Evolutionary conservation across 345 rosid species (phyloP).

Genomic region (Salix koriyanagi): DNA sequence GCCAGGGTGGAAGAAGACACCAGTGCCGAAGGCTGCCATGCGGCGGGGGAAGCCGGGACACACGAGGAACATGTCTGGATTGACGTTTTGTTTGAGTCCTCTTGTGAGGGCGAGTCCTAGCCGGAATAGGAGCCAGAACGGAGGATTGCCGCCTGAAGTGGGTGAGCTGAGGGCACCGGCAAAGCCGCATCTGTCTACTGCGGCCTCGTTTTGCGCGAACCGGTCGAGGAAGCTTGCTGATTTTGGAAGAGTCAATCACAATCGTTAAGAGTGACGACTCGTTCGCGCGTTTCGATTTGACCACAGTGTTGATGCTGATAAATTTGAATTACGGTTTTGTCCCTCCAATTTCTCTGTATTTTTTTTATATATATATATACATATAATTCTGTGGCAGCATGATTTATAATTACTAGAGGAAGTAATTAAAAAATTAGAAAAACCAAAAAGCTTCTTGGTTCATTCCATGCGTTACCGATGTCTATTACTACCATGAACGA

Average conservation of each 20-base stretch:
- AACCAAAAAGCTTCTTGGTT: not conserved
- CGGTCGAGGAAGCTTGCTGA: constrained; percentile 87
- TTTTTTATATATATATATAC: not conserved
- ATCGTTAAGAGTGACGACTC: constrained; percentile 46
- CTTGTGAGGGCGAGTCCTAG: constrained; percentile 86
- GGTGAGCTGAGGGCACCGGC: constrained; percentile 45
- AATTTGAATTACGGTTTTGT: constrained; percentile 19
- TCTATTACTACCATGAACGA: not conserved
- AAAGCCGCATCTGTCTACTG: constrained; percentile 65
- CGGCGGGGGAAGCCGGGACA: constrained; percentile 37
- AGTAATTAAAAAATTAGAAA: not conserved
- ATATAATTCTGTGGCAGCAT: not conserved
- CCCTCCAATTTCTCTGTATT: constrained; percentile 5
- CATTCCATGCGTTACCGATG: not conserved
- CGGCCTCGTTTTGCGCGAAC: constrained; percentile 67
- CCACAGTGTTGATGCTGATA: not conserved
- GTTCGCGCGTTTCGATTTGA: not conserved
- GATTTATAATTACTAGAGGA: not conserved
- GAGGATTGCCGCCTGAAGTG: constrained; percentile 43
- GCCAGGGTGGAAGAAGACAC: constrained; percentile 35
- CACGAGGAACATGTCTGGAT: constrained; percentile 41
- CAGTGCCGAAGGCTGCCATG: constrained; percentile 28
- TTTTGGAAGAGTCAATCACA: constrained; percentile 64
- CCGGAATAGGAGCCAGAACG: constrained; percentile 55
- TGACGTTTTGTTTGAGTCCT: constrained; percentile 84